Conservation (phyloP, 306 rosid species). For the Coriaria nepalensis region DNA sequence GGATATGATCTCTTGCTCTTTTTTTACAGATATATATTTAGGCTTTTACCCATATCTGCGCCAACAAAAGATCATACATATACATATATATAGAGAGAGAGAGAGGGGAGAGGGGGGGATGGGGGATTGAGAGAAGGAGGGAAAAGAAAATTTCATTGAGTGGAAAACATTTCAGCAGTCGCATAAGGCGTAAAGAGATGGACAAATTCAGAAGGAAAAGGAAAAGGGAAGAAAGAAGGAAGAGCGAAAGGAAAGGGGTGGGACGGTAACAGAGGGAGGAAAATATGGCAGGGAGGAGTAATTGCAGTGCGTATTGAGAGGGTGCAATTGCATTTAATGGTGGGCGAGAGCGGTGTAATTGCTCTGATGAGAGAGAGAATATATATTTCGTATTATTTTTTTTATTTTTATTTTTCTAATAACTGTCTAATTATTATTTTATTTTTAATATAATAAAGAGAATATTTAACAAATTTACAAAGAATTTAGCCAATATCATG, state of each 20-base stretch:
- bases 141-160: too few species aligned
- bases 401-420: too few species aligned
- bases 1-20: constrained; percentile 12
- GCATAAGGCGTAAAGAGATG: background rate
- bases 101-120: constrained; percentile 1
- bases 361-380: constrained; percentile 20
- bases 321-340: constrained; percentile 99
- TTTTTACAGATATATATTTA: constrained; percentile 1
- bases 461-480: too few species aligned
- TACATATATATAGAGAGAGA: background rate
- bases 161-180: too few species aligned
- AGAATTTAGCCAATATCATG: too few species aligned
- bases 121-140: constrained; percentile 1
- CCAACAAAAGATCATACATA: background rate
- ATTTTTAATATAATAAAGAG: too few species aligned
- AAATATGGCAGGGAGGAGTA: constrained; percentile 62
- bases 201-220: constrained; percentile 18
- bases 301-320: constrained; percentile 96
- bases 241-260: constrained; percentile 13
- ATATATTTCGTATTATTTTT: background rate
- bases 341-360: constrained; percentile 61
- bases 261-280: constrained; percentile 34
- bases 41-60: background rate
- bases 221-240: background rate
- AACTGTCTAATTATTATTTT: too few species aligned